Conservation (phyloP, 192 early-diverging fungal species). For the Backusella luteola region DNA sequence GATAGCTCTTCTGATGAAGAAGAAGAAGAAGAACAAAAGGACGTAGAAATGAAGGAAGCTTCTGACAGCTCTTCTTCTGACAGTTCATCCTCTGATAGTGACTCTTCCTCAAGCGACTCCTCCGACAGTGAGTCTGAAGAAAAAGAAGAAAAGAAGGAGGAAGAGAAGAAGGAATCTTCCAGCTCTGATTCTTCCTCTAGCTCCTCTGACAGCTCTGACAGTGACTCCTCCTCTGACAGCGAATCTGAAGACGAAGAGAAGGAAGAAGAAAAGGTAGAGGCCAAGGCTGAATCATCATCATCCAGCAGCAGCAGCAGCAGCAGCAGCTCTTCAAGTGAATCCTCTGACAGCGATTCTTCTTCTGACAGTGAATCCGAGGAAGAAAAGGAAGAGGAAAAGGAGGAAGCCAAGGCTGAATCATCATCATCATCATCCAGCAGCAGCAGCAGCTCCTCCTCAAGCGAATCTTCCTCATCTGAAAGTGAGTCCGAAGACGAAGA, state of each 20-base stretch:
- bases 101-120: constrained; percentile 7
- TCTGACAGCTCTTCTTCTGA: constrained; percentile 20
- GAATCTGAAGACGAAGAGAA: constrained; percentile 16
- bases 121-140: constrained; percentile 27
- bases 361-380: not conserved
- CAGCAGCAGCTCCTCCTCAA: not conserved
- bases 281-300: not conserved
- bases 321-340: not conserved
- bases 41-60: constrained; percentile 15
- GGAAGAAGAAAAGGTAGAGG: not conserved
- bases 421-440: not conserved
- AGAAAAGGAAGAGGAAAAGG: not conserved
- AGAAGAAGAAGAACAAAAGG: constrained; percentile 22
- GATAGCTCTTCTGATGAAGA: constrained; percentile 27
- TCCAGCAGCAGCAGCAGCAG: not conserved
- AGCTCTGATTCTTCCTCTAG: constrained; percentile 13
- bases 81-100: constrained; percentile 8
- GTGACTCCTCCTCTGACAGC: constrained; percentile 10
- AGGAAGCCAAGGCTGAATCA: not conserved
- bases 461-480: constrained; percentile 16
- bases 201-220: constrained; percentile 15
- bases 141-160: constrained; percentile 22
- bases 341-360: constrained; percentile 23
- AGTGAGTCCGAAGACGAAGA: constrained; percentile 9
- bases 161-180: constrained; percentile 33